phyloP scores from a whole-genome alignment of 139 green algal species.

The Microglena sp. region DNA sequence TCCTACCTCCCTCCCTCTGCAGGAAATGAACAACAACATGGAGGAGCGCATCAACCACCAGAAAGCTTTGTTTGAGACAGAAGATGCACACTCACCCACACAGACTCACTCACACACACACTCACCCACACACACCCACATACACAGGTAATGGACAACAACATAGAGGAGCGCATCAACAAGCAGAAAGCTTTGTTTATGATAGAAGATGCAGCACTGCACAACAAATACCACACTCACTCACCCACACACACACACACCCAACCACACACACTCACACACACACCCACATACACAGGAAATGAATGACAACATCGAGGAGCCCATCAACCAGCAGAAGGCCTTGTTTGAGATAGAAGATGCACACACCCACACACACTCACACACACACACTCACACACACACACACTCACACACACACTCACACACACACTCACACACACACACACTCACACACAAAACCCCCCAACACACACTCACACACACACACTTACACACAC shows the following conservation, averaged over 20 bases:
- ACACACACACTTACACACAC: too few species aligned
- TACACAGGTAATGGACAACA: conserved; percentile 64
- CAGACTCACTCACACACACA: too few species aligned
- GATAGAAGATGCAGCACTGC: conserved; percentile 62
- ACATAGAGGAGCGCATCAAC: conserved; percentile 74
- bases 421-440: too few species aligned
- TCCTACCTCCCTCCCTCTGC: too few species aligned
- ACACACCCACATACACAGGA: too few species aligned
- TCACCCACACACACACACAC: too few species aligned
- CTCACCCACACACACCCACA: too few species aligned
- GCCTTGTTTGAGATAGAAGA: conserved; percentile 70
- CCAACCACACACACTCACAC: too few species aligned
- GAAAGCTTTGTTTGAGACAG: conserved; percentile 66
- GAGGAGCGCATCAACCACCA: conserved; percentile 72
- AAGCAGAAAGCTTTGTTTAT: conserved; percentile 65
- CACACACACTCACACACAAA: too few species aligned
- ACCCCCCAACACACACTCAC: too few species aligned
- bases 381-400: background rate
- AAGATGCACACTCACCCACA: conserved; percentile 64
- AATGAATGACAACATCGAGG: conserved; percentile 70
- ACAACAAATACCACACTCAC: too few species aligned
- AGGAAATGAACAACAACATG: conserved; percentile 59
- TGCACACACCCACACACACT: conserved; percentile 34
- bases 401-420: too few species aligned
- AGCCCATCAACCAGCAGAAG: conserved; percentile 73